Evolutionary conservation across 1,139 yeast genomes (phyloP).

Genomic region (Pneumocystis sp.): DNA sequence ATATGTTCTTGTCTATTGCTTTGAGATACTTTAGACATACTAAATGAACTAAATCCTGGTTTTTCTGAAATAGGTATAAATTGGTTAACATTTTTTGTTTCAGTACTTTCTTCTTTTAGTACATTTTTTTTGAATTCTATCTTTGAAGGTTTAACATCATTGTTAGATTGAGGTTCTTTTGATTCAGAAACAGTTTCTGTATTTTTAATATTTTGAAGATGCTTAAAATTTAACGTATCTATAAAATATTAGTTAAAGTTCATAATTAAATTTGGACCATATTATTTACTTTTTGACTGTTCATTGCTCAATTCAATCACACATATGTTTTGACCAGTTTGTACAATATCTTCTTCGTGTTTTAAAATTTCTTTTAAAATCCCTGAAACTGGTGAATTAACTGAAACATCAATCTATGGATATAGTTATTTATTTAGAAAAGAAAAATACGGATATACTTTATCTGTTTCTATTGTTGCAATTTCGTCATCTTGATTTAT

Average conservation of each 20-base stretch:
- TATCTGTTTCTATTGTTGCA: constrained; percentile 97
- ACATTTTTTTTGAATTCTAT: constrained; percentile 20
- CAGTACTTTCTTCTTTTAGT: neutral
- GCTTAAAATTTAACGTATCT: constrained; percentile 16
- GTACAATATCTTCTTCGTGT: constrained; percentile 80
- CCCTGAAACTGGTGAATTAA: constrained; percentile 87
- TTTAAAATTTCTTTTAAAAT: constrained; percentile 74
- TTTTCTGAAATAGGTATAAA: neutral
- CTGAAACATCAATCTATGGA: constrained; percentile 72
- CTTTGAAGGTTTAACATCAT: constrained; percentile 21
- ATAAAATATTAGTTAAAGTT: constrained; percentile 18
- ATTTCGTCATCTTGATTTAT: constrained; percentile 78
- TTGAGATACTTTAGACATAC: constrained; percentile 31
- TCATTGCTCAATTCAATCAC: constrained; percentile 84
- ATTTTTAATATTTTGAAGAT: constrained; percentile 8
- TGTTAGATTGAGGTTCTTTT: constrained; percentile 22
- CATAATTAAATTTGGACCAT: constrained; percentile 20
- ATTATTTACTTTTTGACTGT: constrained; percentile 49
- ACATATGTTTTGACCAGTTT: constrained; percentile 86
- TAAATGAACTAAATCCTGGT: constrained; percentile 7
- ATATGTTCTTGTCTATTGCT: constrained; percentile 29
- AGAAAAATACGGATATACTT: constrained; percentile 20
- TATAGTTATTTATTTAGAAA: neutral
- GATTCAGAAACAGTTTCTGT: constrained; percentile 14
- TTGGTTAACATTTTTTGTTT: neutral